A percentile compares a stretch with the other conserved stretches of the same genome.
Conservation (phyloP, 2,329 filamentous ascomycete genomes). For the Sporothrix pallida region DNA sequence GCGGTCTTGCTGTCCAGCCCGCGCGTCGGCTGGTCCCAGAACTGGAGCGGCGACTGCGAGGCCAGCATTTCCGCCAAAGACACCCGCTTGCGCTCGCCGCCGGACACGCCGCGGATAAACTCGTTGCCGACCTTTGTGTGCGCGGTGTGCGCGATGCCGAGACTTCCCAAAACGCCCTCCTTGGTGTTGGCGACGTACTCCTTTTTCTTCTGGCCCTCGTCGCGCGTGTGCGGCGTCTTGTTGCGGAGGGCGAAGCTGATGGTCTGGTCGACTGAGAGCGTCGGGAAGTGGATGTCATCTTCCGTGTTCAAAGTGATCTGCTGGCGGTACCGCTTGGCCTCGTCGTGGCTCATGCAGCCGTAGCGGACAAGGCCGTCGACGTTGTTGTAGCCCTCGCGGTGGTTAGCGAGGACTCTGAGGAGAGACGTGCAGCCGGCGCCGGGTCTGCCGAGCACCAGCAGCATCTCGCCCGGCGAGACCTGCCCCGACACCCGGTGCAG, state of each 20-base stretch:
- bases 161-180: slow-evolving; percentile 77
- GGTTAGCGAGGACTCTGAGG: slow-evolving; percentile 70
- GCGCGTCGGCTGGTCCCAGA: slow-evolving; percentile 75
- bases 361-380: slow-evolving; percentile 71
- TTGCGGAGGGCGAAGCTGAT: slow-evolving; percentile 65
- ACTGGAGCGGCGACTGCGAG: slow-evolving; percentile 63
- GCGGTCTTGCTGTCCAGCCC: slow-evolving; percentile 71
- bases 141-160: slow-evolving; percentile 72
- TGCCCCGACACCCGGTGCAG: slow-evolving; percentile 32
- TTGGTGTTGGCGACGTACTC: slow-evolving; percentile 62
- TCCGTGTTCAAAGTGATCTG: slow-evolving; percentile 67
- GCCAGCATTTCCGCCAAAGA: slow-evolving; percentile 66
- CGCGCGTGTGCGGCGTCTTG: slow-evolving; percentile 58
- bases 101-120: slow-evolving; percentile 74
- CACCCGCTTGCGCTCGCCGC: slow-evolving; percentile 73
- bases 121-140: slow-evolving; percentile 78
- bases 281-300: slow-evolving; percentile 68
- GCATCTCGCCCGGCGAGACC: slow-evolving; percentile 34
- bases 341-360: slow-evolving; percentile 53
- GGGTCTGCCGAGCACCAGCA: slow-evolving; percentile 59
- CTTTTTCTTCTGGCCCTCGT: slow-evolving; percentile 51
- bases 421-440: slow-evolving; percentile 63
- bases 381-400: slow-evolving; percentile 66
- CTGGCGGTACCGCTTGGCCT: slow-evolving; percentile 49
- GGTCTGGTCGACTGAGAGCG: slow-evolving; percentile 70